Conservation (phyloP, 1,284 basidiomycete genomes). For the Tilletia setariae region DNA sequence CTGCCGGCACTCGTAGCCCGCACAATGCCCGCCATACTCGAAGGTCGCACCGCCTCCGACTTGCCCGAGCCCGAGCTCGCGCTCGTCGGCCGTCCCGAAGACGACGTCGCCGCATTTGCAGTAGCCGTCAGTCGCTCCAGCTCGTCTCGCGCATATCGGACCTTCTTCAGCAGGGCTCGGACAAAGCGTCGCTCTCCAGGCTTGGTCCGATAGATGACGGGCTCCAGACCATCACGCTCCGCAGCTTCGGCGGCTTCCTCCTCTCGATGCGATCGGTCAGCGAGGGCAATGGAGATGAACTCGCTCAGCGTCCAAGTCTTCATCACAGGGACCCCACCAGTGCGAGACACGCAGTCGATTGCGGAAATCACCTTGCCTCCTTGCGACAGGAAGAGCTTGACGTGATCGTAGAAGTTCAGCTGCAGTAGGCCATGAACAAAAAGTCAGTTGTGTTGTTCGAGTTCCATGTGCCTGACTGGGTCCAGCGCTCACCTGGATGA, state of each 20-base stretch:
- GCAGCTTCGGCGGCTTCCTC: slow-evolving; percentile 17
- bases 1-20: background rate
- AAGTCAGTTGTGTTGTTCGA: background rate
- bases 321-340: slow-evolving; percentile 75
- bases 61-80: background rate
- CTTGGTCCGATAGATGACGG: slow-evolving; percentile 23
- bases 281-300: slow-evolving; percentile 65
- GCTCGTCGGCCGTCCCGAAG: background rate
- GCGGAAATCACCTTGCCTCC: slow-evolving; percentile 75
- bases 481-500: slow-evolving; percentile 68
- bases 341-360: slow-evolving; percentile 58
- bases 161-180: slow-evolving; percentile 30
- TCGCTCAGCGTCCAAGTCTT: slow-evolving; percentile 72
- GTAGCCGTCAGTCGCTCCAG: slow-evolving; percentile 16
- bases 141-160: slow-evolving; percentile 33
- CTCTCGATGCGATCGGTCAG: slow-evolving; percentile 37
- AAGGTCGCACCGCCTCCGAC: background rate
- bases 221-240: background rate
- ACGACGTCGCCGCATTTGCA: background rate
- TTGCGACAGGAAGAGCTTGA: slow-evolving; percentile 82
- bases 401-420: slow-evolving; percentile 99
- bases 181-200: slow-evolving; percentile 32
- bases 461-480: background rate
- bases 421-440: slow-evolving; percentile 53
- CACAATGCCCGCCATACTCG: slow-evolving; percentile 6